Percentiles rank a stretch among this genome's conserved stretches.
phyloP scores from a whole-genome alignment of 2,329 filamentous ascomycete species.

The Cryphonectria carpinicola region DNA sequence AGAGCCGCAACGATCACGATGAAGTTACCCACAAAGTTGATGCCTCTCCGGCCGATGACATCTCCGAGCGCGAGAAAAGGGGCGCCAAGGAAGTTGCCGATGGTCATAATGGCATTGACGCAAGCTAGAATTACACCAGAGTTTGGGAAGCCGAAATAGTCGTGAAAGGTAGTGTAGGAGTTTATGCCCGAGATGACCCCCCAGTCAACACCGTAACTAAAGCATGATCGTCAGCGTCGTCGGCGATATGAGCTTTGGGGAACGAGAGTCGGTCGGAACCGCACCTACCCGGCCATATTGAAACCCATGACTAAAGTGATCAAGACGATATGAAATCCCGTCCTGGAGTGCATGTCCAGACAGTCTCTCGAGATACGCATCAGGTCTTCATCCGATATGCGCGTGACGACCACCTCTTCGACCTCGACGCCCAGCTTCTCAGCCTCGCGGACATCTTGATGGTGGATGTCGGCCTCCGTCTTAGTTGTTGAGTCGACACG shows the following conservation, averaged over 20 bases:
- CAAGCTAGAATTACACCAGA: conserved; percentile 34
- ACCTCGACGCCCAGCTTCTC: conserved; percentile 41
- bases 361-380: conserved; percentile 46
- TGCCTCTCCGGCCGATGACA: conserved; percentile 54
- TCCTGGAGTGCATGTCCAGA: conserved; percentile 44
- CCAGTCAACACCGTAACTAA: conserved; percentile 51
- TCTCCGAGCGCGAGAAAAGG: conserved; percentile 55
- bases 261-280: not conserved
- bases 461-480: conserved; percentile 31
- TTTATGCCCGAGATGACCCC: conserved; percentile 53
- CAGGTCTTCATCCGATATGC: conserved; percentile 51
- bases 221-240: not conserved
- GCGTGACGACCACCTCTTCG: conserved; percentile 49
- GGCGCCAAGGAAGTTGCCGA: conserved; percentile 51
- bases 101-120: conserved; percentile 24
- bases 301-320: conserved; percentile 52
- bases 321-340: conserved; percentile 45
- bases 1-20: conserved; percentile 50
- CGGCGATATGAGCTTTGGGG: not conserved
- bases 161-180: conserved; percentile 46
- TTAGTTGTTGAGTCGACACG: conserved; percentile 23
- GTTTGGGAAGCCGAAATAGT: conserved; percentile 47
- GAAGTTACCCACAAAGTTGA: conserved; percentile 50
- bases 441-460: conserved; percentile 37
- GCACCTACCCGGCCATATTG: conserved; percentile 45